Percentiles rank a stretch among this genome's conserved stretches.
phyloP scores from a whole-genome alignment of 2,329 filamentous ascomycete species.

The Huntiella decipiens region DNA sequence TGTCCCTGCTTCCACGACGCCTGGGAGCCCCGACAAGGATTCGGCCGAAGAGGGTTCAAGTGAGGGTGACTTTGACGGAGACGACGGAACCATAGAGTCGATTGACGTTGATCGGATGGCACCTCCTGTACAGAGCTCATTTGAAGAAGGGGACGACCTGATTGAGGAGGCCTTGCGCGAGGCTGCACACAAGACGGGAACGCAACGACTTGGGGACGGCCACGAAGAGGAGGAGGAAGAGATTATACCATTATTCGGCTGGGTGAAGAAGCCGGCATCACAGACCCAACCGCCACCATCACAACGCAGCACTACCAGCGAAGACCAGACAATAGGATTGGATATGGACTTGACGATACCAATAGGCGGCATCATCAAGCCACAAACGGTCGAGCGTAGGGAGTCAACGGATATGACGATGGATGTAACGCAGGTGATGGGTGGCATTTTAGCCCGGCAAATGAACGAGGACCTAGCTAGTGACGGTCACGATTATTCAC shows the following conservation, averaged over 20 bases:
- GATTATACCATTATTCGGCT: conserved; percentile 57
- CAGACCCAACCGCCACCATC: not conserved
- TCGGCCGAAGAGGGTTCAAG: conserved; percentile 32
- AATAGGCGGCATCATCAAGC: conserved; percentile 27
- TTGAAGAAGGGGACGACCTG: conserved; percentile 47
- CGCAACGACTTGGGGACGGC: conserved; percentile 42
- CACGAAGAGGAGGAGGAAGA: conserved; percentile 46
- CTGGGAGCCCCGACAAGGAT: conserved; percentile 41
- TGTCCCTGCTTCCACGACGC: conserved; percentile 57
- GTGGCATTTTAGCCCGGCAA: conserved; percentile 47
- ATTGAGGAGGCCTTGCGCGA: conserved; percentile 54
- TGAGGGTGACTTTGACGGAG: conserved; percentile 40
- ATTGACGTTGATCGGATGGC: conserved; percentile 64
- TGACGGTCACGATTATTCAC: conserved; percentile 19
- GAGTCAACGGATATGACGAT: conserved; percentile 78
- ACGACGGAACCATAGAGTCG: conserved; percentile 65
- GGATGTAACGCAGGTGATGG: conserved; percentile 76
- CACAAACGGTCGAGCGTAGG: conserved; percentile 20
- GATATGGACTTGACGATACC: conserved; percentile 38
- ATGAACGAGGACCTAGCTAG: conserved; percentile 13
- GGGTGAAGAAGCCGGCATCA: conserved; percentile 38
- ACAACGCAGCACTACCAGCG: not conserved
- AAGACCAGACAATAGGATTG: conserved; percentile 21
- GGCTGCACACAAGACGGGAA: conserved; percentile 58
- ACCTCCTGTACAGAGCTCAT: conserved; percentile 44